A percentile compares a stretch with the other conserved stretches of the same genome.
Evolutionary conservation across 805 yeast genomes (phyloP).

Genomic region (Starmerella bacillaris): DNA sequence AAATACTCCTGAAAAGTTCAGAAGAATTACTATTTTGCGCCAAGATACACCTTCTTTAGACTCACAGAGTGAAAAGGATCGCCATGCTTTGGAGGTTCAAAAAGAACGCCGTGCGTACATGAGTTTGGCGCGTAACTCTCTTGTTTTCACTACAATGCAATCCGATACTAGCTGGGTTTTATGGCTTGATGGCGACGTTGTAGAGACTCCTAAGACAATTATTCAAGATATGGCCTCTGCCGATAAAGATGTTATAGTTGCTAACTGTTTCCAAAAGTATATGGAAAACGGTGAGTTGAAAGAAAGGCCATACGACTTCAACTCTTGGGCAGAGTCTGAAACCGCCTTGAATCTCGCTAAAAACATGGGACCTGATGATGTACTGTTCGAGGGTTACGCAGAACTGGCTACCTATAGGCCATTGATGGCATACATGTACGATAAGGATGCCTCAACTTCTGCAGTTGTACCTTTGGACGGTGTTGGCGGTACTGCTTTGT

Average conservation of each 20-base stretch:
- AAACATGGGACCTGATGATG: slow-evolving; percentile 66
- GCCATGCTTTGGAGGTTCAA: slow-evolving; percentile 77
- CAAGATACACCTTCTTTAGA: slow-evolving; percentile 66
- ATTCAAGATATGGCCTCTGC: slow-evolving; percentile 76
- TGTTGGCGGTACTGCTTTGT: slow-evolving; percentile 92
- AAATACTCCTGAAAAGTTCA: slow-evolving; percentile 43
- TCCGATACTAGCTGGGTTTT: slow-evolving; percentile 88
- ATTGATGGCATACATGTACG: slow-evolving; percentile 78
- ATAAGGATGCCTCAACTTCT: slow-evolving; percentile 41
- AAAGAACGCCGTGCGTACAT: slow-evolving; percentile 74
- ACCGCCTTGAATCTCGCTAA: slow-evolving; percentile 62
- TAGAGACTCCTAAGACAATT: slow-evolving; percentile 69
- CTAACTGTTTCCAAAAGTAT: slow-evolving; percentile 82
- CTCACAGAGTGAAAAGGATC: slow-evolving; percentile 63
- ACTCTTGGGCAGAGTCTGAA: slow-evolving; percentile 67
- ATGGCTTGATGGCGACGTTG: slow-evolving; percentile 90
- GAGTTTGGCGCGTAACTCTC: slow-evolving; percentile 88
- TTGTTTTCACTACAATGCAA: slow-evolving; percentile 70
- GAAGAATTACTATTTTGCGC: slow-evolving; percentile 71
- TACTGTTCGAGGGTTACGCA: slow-evolving; percentile 82
- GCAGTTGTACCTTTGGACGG: slow-evolving; percentile 81
- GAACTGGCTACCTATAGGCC: slow-evolving; percentile 90
- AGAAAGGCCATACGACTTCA: slow-evolving; percentile 82
- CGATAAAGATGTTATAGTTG: slow-evolving; percentile 73
- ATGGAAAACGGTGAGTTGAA: slow-evolving; percentile 38